These are phyloP conservation scores for Rosa rugosa DNA, from an alignment of 306 rosid genomes.

Conservation along the genomic window DNA sequence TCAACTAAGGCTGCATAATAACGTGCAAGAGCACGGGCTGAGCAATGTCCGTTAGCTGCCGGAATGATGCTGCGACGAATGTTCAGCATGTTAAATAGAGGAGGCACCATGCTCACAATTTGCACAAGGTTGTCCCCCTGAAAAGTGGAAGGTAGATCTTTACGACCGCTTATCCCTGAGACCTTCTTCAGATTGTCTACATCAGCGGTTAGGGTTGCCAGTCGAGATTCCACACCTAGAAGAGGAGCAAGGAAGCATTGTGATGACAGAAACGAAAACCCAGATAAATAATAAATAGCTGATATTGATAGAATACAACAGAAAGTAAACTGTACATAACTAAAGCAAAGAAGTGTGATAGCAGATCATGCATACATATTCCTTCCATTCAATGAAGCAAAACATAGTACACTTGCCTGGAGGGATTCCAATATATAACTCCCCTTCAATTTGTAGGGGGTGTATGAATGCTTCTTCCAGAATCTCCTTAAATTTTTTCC, in stretches of 20 bases:
- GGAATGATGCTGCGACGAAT: conserved; percentile 91
- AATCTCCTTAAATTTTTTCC: conserved; percentile 86
- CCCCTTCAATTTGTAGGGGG: conserved; percentile 88
- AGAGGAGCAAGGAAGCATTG: conserved; percentile 17
- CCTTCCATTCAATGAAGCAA: not conserved
- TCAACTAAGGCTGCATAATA: conserved; percentile 88
- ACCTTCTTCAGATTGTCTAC: conserved; percentile 54
- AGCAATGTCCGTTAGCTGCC: conserved; percentile 88
- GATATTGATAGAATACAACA: not conserved
- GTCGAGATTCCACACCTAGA: conserved; percentile 91
- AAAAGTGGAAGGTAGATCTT: conserved; percentile 72
- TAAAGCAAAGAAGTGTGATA: not conserved
- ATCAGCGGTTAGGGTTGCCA: conserved; percentile 74
- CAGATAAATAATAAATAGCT: not conserved
- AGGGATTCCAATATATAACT: conserved; percentile 90
- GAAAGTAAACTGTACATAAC: not conserved
- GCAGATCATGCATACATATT: not conserved
- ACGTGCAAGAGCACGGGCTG: conserved; percentile 97
- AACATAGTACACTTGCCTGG: conserved; percentile 62
- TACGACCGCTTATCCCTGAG: conserved; percentile 39
- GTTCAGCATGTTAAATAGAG: conserved; percentile 67
- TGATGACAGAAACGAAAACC: conserved; percentile 21
- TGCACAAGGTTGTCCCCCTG: conserved; percentile 59
- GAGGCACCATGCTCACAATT: conserved; percentile 43
- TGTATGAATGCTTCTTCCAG: conserved; percentile 85